Evolutionary conservation across 176 grass and related monocot species (phyloP).

Genomic region (Cymbopogon citratus): DNA sequence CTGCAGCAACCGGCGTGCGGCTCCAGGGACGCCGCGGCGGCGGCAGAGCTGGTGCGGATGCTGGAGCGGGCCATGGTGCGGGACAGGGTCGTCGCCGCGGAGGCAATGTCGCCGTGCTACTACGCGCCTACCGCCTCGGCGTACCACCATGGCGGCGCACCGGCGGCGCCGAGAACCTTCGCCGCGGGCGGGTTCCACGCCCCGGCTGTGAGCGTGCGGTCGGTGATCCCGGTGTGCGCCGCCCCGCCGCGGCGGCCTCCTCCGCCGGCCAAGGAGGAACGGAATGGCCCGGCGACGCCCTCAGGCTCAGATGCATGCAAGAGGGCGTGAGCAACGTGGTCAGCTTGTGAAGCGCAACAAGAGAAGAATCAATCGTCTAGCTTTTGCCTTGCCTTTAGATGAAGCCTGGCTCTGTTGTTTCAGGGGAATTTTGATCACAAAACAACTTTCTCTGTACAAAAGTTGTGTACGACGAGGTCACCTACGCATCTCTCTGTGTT

Average conservation of each 20-base stretch:
- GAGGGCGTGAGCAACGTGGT: not conserved
- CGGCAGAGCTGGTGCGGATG: conserved; percentile 32
- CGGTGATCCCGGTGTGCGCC: conserved; percentile 63
- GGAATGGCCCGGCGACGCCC: not conserved
- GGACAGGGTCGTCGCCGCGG: conserved; percentile 1
- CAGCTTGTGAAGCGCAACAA: not conserved
- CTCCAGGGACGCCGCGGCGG: conserved; percentile 11
- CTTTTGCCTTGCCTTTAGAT: not conserved
- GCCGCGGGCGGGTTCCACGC: conserved; percentile 39
- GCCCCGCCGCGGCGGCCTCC: conserved; percentile 38
- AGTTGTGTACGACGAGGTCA: not conserved
- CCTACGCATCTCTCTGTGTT: not conserved
- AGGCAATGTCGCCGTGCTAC: conserved; percentile 23
- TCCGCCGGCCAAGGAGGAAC: conserved; percentile 14
- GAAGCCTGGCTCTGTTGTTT: not conserved
- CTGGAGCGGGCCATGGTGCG: conserved; percentile 23
- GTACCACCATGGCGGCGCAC: conserved; percentile 15
- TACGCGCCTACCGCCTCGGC: conserved; percentile 18
- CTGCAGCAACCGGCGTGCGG: conserved; percentile 26
- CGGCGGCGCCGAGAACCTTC: conserved; percentile 22
- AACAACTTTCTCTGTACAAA: not conserved
- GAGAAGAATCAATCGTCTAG: not conserved
- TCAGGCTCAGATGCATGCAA: not conserved
- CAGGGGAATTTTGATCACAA: conserved; percentile 35
- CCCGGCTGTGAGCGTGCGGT: conserved; percentile 65